Evolutionary conservation across 495 filamentous ascomycete species (phyloP), one percentile per base, ranked within the genome.

Genomic region (Lentithecium fluviatile): DNA sequence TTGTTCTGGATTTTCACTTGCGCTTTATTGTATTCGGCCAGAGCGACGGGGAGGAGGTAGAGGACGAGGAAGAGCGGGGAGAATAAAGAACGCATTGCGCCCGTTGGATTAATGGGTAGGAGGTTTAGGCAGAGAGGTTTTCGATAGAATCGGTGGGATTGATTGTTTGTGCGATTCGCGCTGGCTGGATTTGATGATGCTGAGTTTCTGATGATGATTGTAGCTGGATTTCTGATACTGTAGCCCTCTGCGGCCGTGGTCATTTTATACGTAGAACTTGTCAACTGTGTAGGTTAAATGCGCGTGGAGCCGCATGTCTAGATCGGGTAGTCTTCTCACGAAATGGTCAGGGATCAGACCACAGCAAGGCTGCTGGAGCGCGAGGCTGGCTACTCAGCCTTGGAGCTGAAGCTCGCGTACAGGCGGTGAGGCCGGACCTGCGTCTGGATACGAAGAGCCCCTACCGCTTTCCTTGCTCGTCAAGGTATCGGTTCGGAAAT

Each of bases 1-100:
- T 51, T 51, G 48, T 51, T 51, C 34, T 51, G 48, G 25, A 51
- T 51, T 51, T 51, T 51, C 8, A 51, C 48, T 4, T 32, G 23
- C 23, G 48, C 48, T 11, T 24, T 11, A 8, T 51, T 51, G 48
- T 11, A 32, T 2, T 32, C 6, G 48, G 5, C 29, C 23, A 51
- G 25, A 24, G 48, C 48, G 2, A 51, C 2, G 12, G 48, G 48
- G 48, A 51, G 48, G 48, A 51, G 6, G 15, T 10, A 32, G 48
- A 51, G 48, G 48, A 24, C n/a, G 6, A 51, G 48, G 19, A 51
- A 15, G 48, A 51, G 48, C 21, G n/a, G n/a, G n/a, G n/a, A n/a
- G n/a, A n/a, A n/a, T 48, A 19, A 48, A 19, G 45, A 48, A 24
- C 45, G 45, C 45, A 48, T 20, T 5, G 15, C 21, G 15, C 19